A percentile compares a stretch with the other conserved stretches of the same genome.
Evolutionary conservation across 2,329 filamentous ascomycete species (phyloP).

Genomic region (Trichoderma arundinaceum): DNA sequence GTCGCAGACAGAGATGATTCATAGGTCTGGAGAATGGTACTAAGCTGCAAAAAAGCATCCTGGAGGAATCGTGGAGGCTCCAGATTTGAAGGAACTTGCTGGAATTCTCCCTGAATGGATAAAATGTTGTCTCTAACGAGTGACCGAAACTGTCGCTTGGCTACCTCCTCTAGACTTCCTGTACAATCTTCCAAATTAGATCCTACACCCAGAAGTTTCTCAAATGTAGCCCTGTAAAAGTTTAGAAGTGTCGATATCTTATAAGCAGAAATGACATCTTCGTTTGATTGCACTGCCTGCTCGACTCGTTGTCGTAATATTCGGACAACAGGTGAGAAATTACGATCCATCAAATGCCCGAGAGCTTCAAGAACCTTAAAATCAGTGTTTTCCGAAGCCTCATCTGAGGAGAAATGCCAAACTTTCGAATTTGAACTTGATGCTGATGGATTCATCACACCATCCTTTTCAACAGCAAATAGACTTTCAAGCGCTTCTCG

Average conservation of each 20-base stretch:
- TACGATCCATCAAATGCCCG: constrained; percentile 83
- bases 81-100: constrained; percentile 73
- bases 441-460: constrained; percentile 77
- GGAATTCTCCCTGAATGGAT: constrained; percentile 73
- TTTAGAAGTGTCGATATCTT: constrained; percentile 86
- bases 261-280: constrained; percentile 86
- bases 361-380: constrained; percentile 85
- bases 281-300: constrained; percentile 89
- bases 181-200: constrained; percentile 75
- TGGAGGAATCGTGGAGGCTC: constrained; percentile 79
- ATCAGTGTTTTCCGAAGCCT: constrained; percentile 58
- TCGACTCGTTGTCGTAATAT: constrained; percentile 89
- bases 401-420: constrained; percentile 72
- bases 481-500: constrained; percentile 88
- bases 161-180: constrained; percentile 71
- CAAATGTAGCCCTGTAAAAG: constrained; percentile 88
- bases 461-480: constrained; percentile 88
- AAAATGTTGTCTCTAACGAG: constrained; percentile 82
- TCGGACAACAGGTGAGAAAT: constrained; percentile 79
- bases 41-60: constrained; percentile 79
- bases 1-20: constrained; percentile 75
- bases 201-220: constrained; percentile 73
- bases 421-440: constrained; percentile 81
- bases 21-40: constrained; percentile 81
- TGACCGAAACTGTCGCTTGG: constrained; percentile 80